These are phyloP conservation scores for Berkeleyomyces basicola DNA, from an alignment of 2,329 filamentous ascomycete genomes.

Conservation along the genomic window DNA sequence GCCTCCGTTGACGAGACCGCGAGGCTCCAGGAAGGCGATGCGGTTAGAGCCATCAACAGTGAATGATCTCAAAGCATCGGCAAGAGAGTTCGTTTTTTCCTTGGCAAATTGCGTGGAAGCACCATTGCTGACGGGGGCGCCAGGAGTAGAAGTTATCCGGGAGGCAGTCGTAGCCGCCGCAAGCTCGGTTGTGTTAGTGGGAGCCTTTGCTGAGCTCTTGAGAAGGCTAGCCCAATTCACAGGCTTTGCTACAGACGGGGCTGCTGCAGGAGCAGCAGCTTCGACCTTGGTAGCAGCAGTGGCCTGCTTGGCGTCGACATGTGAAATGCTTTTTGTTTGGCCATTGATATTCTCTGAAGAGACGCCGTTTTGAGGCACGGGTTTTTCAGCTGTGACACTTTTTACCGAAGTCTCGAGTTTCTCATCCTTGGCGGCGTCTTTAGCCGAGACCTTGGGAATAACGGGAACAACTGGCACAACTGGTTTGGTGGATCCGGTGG, in stretches of 20 bases:
- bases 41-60: slow-evolving; percentile 47
- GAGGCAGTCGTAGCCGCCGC: not conserved
- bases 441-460: slow-evolving; percentile 27
- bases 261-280: slow-evolving; percentile 16
- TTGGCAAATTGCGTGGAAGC: slow-evolving; percentile 24
- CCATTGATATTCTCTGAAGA: slow-evolving; percentile 5
- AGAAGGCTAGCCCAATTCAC: slow-evolving; percentile 14
- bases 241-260: slow-evolving; percentile 14
- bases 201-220: slow-evolving; percentile 7
- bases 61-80: slow-evolving; percentile 62
- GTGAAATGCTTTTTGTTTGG: slow-evolving; percentile 5
- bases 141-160: slow-evolving; percentile 10
- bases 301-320: slow-evolving; percentile 16
- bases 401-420: not conserved
- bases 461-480: slow-evolving; percentile 32
- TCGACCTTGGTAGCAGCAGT: slow-evolving; percentile 16
- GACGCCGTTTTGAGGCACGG: not conserved
- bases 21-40: slow-evolving; percentile 73
- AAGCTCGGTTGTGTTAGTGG: slow-evolving; percentile 18
- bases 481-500: slow-evolving; percentile 20
- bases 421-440: slow-evolving; percentile 16
- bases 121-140: slow-evolving; percentile 16
- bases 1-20: slow-evolving; percentile 87
- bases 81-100: slow-evolving; percentile 41
- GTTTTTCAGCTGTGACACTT: not conserved